A percentile compares a stretch with the other conserved stretches of the same genome.
Evolutionary conservation across 306 rosid genomes (phyloP).

Genomic region (Lithocarpus polystachyus): DNA sequence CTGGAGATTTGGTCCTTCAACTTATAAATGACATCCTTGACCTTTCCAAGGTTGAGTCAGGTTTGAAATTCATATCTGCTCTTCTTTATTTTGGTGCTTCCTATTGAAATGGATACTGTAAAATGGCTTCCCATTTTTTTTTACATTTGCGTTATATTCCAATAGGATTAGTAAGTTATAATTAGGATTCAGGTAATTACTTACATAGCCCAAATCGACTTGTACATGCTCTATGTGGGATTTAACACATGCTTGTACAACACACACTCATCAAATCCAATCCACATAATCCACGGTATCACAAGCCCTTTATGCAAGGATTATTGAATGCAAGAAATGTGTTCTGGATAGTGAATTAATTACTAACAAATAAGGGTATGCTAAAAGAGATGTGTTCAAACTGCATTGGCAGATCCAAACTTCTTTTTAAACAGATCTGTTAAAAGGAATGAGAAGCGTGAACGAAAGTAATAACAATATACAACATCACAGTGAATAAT

Average conservation of each 20-base stretch:
- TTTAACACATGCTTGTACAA: too few relatives aligned
- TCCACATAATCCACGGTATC: too few relatives aligned
- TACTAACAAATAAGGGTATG: neutral
- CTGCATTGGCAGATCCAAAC: neutral
- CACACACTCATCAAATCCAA: too few relatives aligned
- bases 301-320: neutral
- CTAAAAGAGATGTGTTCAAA: neutral
- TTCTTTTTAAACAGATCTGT: too few relatives aligned
- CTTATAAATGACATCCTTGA: conserved; percentile 94
- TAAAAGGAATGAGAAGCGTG: too few relatives aligned
- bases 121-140: neutral
- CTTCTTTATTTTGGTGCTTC: neutral
- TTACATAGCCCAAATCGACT: too few relatives aligned
- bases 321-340: neutral
- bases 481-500: too few relatives aligned
- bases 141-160: too few relatives aligned
- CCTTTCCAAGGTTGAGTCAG: conserved; percentile 97
- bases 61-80: conserved; percentile 36
- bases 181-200: too few relatives aligned
- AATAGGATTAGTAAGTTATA: too few relatives aligned
- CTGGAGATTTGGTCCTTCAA: conserved; percentile 96
- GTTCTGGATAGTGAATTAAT: neutral
- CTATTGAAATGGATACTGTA: neutral
- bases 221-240: too few relatives aligned
- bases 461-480: too few relatives aligned